These are phyloP conservation scores for Pyracantha coccinea DNA, from an alignment of 331 rosid species.

Conservation along the genomic window DNA sequence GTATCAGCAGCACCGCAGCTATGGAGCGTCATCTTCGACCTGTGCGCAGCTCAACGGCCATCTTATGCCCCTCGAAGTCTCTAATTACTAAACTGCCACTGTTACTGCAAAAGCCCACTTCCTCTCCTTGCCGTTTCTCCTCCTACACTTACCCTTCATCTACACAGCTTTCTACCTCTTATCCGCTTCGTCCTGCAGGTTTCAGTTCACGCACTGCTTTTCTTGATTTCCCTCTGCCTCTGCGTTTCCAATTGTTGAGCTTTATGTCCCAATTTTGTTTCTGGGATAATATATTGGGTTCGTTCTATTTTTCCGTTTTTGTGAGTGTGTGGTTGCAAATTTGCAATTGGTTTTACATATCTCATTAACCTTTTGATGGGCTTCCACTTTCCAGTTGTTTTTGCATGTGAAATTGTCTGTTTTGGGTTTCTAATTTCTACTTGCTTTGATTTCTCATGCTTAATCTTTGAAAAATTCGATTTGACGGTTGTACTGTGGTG, in stretches of 20 bases:
- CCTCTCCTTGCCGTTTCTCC: not conserved
- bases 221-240: too few species aligned
- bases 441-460: not conserved
- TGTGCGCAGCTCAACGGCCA: conserved; percentile 22
- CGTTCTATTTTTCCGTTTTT: not conserved
- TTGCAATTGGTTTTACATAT: not conserved
- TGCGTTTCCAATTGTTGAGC: not conserved
- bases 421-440: not conserved
- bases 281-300: not conserved
- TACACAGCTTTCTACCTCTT: conserved; percentile 18
- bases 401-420: not conserved
- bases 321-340: not conserved
- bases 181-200: conserved; percentile 30
- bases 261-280: not conserved
- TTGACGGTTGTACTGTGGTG: not conserved
- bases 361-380: not conserved
- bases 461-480: not conserved
- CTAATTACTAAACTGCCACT: conserved; percentile 6
- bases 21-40: conserved; percentile 51
- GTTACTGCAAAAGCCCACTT: conserved; percentile 9
- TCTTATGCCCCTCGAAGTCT: conserved; percentile 14
- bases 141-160: conserved; percentile 19
- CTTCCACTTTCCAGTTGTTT: not conserved
- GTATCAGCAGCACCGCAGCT: not conserved
- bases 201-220: not conserved